Evolutionary conservation across 495 filamentous ascomycete genomes (phyloP), one percentile per base, ranked within the genome.

Genomic region (Penicillium coprophilum): DNA sequence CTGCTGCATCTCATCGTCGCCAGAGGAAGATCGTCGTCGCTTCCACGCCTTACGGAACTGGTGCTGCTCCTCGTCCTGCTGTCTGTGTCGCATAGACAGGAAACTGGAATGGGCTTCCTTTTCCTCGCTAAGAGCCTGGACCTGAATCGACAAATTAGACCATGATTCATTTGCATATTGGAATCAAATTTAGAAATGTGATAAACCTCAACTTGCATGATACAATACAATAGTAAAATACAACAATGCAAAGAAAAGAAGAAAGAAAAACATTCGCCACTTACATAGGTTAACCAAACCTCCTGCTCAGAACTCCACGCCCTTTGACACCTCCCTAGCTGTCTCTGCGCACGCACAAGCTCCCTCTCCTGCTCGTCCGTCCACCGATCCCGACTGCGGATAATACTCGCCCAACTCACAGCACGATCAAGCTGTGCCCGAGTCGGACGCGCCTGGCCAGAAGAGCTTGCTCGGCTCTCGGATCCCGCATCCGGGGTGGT

Each of bases 261-360:
- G 23, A 43, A 50, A 15, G 3, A 31, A 38, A 36, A 45, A 36
- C 10, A 32, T 36, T 38, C 23, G 15, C 24, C 32, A 68, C 72
- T 57, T 68, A 77, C 74, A 72, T 68, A 63, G 20, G 59, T 51
- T 47, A 77, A 46, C 74, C 74, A 77, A 3, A 77, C 17, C 41
- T 77, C 74, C 50, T 77, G 74, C 50, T 77, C 72, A 2, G 74
- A 77, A 50, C 71, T 75, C 74, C 74, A 77, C 5, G 74, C 72
- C 48, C 70, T 77, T 49, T 77, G 74, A 58, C 74, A 77, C 39
- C 68, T 50, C 31, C 60, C 67, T 38, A 77, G 50, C 44, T 77
- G 62, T 13, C 54, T 58, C 50, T 64, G 48, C 1, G 74, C 74
- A 52, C 61, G 59, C 6, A 54, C 44, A 46, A 77, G 61, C 46